Evolutionary conservation across 345 rosid genomes (phyloP).

Genomic region (Carallia brachiata): DNA sequence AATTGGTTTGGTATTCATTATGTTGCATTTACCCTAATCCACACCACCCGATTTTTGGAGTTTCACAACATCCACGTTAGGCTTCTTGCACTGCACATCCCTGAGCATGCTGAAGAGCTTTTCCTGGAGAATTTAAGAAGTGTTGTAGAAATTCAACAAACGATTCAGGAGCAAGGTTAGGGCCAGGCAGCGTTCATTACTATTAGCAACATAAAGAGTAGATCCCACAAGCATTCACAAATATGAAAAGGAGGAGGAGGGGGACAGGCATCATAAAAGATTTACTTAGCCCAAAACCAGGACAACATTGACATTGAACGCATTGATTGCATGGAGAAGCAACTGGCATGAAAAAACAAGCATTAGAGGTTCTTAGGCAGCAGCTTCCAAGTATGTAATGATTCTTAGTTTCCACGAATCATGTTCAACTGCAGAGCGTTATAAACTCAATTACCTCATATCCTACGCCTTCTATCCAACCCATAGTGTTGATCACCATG

Average conservation of each 20-base stretch:
- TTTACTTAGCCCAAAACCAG: slow-evolving; percentile 85
- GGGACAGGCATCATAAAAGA: not conserved
- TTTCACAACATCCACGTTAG: slow-evolving; percentile 77
- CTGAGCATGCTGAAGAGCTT: slow-evolving; percentile 93
- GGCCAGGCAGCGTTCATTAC: not conserved
- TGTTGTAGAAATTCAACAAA: not conserved
- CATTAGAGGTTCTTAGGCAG: not conserved
- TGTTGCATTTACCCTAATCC: slow-evolving; percentile 57
- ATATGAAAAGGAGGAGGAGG: not conserved
- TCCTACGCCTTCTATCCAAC: slow-evolving; percentile 93
- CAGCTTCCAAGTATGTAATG: slow-evolving; percentile 1
- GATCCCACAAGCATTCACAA: not conserved
- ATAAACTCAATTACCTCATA: slow-evolving; percentile 54
- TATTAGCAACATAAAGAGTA: not conserved
- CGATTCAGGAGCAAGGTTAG: not conserved
- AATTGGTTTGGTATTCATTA: not conserved
- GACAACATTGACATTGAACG: slow-evolving; percentile 81
- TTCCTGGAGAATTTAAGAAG: slow-evolving; percentile 44
- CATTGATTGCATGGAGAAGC: slow-evolving; percentile 74
- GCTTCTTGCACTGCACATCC: slow-evolving; percentile 56
- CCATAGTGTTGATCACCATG: slow-evolving; percentile 94
- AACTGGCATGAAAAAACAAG: slow-evolving; percentile 43
- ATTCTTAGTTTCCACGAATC: not conserved
- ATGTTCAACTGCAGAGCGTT: not conserved
- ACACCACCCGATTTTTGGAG: slow-evolving; percentile 91